Evolutionary conservation across 1,139 yeast genomes (phyloP).

Genomic region (Taiozyma onychis): DNA sequence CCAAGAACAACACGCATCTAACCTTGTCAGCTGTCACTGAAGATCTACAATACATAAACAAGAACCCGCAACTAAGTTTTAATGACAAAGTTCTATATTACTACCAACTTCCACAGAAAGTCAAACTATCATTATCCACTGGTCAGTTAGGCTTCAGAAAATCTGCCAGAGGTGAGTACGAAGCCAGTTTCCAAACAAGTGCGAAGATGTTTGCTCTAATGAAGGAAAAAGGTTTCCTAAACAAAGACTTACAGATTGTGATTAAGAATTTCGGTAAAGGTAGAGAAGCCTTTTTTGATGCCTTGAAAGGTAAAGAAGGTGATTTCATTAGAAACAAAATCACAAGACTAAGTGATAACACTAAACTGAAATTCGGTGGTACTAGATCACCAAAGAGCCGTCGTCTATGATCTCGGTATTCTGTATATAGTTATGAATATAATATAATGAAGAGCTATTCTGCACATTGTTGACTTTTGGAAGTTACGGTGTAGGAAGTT

Average conservation of each 20-base stretch:
- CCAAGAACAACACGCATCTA: conserved; percentile 76
- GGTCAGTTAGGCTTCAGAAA: conserved; percentile 75
- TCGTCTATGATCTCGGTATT: conserved; percentile 46
- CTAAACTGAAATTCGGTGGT: conserved; percentile 90
- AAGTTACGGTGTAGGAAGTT: not conserved
- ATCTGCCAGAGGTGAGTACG: conserved; percentile 84
- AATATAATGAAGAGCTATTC: not conserved
- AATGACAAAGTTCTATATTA: conserved; percentile 77
- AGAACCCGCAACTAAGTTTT: conserved; percentile 45
- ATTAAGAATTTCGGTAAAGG: conserved; percentile 85
- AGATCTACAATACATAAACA: conserved; percentile 53
- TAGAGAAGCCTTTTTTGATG: conserved; percentile 78
- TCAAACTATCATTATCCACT: conserved; percentile 59
- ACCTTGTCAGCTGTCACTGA: conserved; percentile 71
- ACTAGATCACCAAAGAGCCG: conserved; percentile 78
- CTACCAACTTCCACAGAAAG: conserved; percentile 74
- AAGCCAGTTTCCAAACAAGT: conserved; percentile 88
- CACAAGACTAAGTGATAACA: conserved; percentile 67
- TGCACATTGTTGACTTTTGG: not conserved
- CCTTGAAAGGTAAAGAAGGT: conserved; percentile 89
- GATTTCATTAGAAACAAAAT: conserved; percentile 55
- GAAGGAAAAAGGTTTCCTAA: conserved; percentile 50
- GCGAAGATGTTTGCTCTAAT: conserved; percentile 68
- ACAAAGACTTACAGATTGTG: conserved; percentile 63
- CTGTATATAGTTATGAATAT: conserved; percentile 1